Evolutionary conservation across 2,329 filamentous ascomycete species (phyloP), one percentile per base, ranked within the genome.

Genomic region (Diaporthe citri): DNA sequence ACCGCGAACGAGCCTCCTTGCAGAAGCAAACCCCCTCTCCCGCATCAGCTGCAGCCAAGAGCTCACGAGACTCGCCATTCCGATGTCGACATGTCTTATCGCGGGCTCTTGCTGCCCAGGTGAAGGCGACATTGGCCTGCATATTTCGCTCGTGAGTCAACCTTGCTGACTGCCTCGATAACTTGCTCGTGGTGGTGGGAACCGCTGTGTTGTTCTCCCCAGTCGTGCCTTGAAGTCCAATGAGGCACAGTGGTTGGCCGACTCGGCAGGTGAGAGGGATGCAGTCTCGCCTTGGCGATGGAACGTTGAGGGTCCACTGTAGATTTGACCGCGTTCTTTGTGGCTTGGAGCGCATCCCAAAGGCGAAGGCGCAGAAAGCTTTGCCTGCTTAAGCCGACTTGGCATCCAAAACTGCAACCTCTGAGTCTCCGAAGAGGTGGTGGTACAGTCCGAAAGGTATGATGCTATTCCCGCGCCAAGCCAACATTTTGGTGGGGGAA

Each of bases 81-180:
- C n/a, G 64, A 69, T 69, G 64, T 69, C 64, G 64, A 69, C 48
- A 69, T 52, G 64, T 3, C 64, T 69, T 69, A 69, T 69, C 64
- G 64, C 48, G 48, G 64, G 22, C n/a, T 55, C 64, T 8, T 9
- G 2, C 15, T 55, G 25, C 41, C 20, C 60, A 20, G 41, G 7
- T 31, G n/a, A 69, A 52, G 64, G 34, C 64, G 64, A 41, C 64
- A 69, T 69, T 69, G 64, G 48, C 48, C 34, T 69, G 64, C 64
- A 69, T 69, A 69, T 41, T 15, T 69, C 48, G 64, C 64, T 69
- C 64, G 64, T 55, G 64, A 52, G 64, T 34, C 64, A 55, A 69
- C 48, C 64, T 69, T 69, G 64, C 64, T 55, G 64, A 69, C 64
- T 69, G 48, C 64, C 48, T 69, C n/a, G 48, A 69, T 69, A 55